Evolutionary conservation across 495 filamentous ascomycete species (phyloP).

Genomic region (Aspergillus funiculosus): DNA sequence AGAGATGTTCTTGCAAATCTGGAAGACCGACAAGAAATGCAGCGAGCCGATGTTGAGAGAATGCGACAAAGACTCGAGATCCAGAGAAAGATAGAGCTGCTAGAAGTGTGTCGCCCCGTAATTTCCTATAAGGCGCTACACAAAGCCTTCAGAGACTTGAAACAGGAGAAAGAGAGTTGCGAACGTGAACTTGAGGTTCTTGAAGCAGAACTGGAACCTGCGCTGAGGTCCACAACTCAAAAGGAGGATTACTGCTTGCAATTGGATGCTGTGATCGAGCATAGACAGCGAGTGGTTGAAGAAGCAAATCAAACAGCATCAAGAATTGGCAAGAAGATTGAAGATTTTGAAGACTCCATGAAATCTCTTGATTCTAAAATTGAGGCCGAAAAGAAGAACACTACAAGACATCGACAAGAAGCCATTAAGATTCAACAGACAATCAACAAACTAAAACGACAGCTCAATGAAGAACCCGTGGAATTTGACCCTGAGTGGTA

Average conservation of each 20-base stretch:
- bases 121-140: slow-evolving; percentile 51
- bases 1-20: slow-evolving; percentile 57
- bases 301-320: slow-evolving; percentile 50
- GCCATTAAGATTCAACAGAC: slow-evolving; percentile 33
- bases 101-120: slow-evolving; percentile 61
- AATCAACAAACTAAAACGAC: slow-evolving; percentile 42
- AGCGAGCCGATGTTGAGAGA: slow-evolving; percentile 77
- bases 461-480: slow-evolving; percentile 44
- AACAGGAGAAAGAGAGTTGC: slow-evolving; percentile 41
- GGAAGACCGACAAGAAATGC: slow-evolving; percentile 67
- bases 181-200: slow-evolving; percentile 50
- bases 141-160: slow-evolving; percentile 33
- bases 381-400: slow-evolving; percentile 51
- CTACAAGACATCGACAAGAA: slow-evolving; percentile 48
- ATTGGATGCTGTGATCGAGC: slow-evolving; percentile 44
- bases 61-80: slow-evolving; percentile 68
- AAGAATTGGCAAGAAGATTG: slow-evolving; percentile 42
- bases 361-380: slow-evolving; percentile 50
- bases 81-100: slow-evolving; percentile 55
- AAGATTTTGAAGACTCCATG: slow-evolving; percentile 46
- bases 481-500: slow-evolving; percentile 50
- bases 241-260: slow-evolving; percentile 57
- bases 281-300: slow-evolving; percentile 47
- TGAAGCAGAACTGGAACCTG: slow-evolving; percentile 58
- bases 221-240: slow-evolving; percentile 54